Conservation (phyloP, 1,139 yeast species). For the Taphrina wiesneri region DNA sequence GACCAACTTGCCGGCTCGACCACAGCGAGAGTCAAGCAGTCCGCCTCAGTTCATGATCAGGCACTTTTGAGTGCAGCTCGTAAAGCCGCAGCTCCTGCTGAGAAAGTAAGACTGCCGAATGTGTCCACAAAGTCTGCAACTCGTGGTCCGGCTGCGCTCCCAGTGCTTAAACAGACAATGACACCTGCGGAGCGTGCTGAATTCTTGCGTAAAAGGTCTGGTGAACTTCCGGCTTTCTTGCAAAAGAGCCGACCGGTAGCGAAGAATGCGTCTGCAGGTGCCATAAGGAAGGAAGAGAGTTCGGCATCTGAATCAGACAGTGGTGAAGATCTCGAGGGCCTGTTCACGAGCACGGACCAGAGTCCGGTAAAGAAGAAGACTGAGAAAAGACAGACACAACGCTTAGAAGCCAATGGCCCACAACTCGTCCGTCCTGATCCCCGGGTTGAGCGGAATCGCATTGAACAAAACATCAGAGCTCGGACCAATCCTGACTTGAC, state of each 20-base stretch:
- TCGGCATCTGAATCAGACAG: conserved; percentile 35
- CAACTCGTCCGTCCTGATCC: conserved; percentile 38
- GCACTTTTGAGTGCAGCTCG: conserved; percentile 13
- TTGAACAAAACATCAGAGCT: conserved; percentile 75
- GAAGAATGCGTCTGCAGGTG: conserved; percentile 30
- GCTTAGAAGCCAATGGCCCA: conserved; percentile 22
- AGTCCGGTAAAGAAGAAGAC: conserved; percentile 26
- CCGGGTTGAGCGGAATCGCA: conserved; percentile 54
- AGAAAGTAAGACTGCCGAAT: conserved; percentile 7
- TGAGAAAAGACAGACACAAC: conserved; percentile 28
- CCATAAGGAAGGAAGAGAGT: conserved; percentile 14
- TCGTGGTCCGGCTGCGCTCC: neutral
- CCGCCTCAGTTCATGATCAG: conserved; percentile 24
- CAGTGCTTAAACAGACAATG: neutral
- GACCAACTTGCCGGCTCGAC: neutral
- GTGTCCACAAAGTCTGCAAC: neutral
- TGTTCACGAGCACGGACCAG: conserved; percentile 39
- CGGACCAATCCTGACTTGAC: conserved; percentile 76
- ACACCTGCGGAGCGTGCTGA: conserved; percentile 27
- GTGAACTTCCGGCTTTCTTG: conserved; percentile 19
- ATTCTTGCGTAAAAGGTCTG: conserved; percentile 18
- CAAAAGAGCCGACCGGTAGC: conserved; percentile 20
- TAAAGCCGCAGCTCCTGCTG: neutral
- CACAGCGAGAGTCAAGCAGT: neutral
- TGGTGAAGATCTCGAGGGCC: conserved; percentile 41